These are phyloP conservation scores for Noccaea bulbosa DNA, from an alignment of 345 rosid species.

Conservation along the genomic window DNA sequence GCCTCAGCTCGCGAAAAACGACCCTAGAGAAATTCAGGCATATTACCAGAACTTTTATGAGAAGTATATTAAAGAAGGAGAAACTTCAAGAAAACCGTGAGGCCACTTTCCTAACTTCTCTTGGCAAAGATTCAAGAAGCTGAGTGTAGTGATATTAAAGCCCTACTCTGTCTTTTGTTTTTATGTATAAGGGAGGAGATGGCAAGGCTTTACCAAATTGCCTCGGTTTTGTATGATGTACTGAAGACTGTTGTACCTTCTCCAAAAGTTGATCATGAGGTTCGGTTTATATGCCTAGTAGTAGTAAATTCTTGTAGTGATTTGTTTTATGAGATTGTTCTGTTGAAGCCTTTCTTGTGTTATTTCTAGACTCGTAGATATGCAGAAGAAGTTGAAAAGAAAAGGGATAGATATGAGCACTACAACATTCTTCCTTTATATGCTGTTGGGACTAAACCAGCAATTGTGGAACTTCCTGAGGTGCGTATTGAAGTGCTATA, in stretches of 20 bases:
- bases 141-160: slow-evolving; percentile 17
- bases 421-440: slow-evolving; percentile 87
- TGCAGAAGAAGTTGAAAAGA: slow-evolving; percentile 69
- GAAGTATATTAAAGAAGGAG: slow-evolving; percentile 66
- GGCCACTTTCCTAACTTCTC: slow-evolving; percentile 40
- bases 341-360: slow-evolving; percentile 17
- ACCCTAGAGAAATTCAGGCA: slow-evolving; percentile 67
- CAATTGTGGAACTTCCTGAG: slow-evolving; percentile 87
- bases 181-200: slow-evolving; percentile 81
- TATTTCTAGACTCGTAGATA: slow-evolving; percentile 56
- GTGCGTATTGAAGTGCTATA: slow-evolving; percentile 48
- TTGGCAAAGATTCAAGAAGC: slow-evolving; percentile 6
- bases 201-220: slow-evolving; percentile 77
- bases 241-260: slow-evolving; percentile 62
- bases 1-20: slow-evolving; percentile 55
- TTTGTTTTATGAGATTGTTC: slow-evolving; percentile 9
- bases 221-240: slow-evolving; percentile 82
- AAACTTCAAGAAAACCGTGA: slow-evolving; percentile 74
- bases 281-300: slow-evolving; percentile 37
- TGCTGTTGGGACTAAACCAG: slow-evolving; percentile 71
- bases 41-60: slow-evolving; percentile 68
- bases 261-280: slow-evolving; percentile 70
- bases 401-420: slow-evolving; percentile 56
- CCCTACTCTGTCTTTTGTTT: slow-evolving; percentile 13
- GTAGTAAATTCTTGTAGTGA: not conserved